phyloP scores from a whole-genome alignment of 768 basidiomycete species.

The Hysterangium stoloniferum region DNA sequence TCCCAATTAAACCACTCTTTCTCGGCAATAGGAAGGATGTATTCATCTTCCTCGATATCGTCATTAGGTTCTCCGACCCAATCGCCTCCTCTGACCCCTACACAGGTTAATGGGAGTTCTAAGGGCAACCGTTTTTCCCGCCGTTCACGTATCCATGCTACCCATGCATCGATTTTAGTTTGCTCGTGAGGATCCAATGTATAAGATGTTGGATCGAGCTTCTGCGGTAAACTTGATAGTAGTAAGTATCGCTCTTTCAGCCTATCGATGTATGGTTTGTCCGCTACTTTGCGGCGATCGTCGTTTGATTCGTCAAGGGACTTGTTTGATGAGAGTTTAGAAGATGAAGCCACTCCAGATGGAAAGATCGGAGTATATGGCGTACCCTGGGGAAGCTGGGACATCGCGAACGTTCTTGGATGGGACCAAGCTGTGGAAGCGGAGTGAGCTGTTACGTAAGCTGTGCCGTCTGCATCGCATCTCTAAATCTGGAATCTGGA shows the following conservation, averaged over 20 bases:
- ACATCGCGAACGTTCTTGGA: too few relatives aligned
- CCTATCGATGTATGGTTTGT: constrained; percentile 7
- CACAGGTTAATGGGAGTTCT: constrained; percentile 8
- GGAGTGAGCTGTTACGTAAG: too few relatives aligned
- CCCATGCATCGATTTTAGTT: not conserved
- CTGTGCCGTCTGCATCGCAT: too few relatives aligned
- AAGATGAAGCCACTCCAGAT: not conserved
- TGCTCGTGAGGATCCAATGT: constrained; percentile 1
- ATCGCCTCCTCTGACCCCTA: constrained; percentile 8
- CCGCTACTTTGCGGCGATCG: not conserved
- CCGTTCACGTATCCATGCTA: not conserved
- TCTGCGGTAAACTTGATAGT: constrained; percentile 1
- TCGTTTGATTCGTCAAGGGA: not conserved
- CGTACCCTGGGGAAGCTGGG: too few relatives aligned
- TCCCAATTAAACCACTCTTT: constrained; percentile 9
- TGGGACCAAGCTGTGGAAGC: too few relatives aligned
- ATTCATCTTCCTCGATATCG: not conserved
- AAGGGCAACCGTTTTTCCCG: not conserved
- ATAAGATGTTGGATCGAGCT: constrained; percentile 4
- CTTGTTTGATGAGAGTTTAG: not conserved
- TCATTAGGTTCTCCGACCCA: constrained; percentile 4
- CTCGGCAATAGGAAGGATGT: constrained; percentile 5
- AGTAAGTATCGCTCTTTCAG: constrained; percentile 7
- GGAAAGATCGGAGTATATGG: constrained; percentile 12
- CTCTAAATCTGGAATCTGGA: too few relatives aligned